Base-by-base conservation (phyloP, 805 yeast genomes). In the Candida sithepensis region DNA sequence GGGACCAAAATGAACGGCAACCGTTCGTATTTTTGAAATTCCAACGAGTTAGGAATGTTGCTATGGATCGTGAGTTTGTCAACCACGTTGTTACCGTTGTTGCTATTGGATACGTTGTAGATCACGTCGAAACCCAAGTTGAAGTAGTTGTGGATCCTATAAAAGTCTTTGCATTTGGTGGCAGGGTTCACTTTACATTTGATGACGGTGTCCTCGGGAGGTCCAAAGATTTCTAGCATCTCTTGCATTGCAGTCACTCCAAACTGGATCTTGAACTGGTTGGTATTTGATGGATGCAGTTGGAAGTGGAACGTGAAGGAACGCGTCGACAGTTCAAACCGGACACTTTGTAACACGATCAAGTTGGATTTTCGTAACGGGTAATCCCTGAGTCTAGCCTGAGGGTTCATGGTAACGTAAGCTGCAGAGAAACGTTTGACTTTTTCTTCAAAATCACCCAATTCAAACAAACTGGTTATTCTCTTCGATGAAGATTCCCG, bases 71-170 rank as follows among this genome's bases (percentile, higher is more conserved):
- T 67, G 3, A 81, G 49, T 49, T 79, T 80, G 34, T 65, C 66
- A 18, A 80, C 63, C 1, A 66, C 58, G 3, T 77, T 54, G 4
- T 54, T 48, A 9, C 59, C 73, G 20, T 62, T 57, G 8, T 45
- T 43, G 10, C 46, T 44, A 3, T 23, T 21, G 9, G 60, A 57
- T 32, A 76, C 63, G 36, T 73, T 72, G 59, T 78, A 81, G 21
- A 80, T 60, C 8, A 80, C 59, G 58, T 81, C 87, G 37, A 80
- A 61, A 0, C 87, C 87, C 52, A 59, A 68, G 20, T 69, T 59
- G 59, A 73, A 81, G 58, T 81, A 81, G 56, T 81, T 81, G 60
- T 81, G 85, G 52, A 80, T 76, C 42, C 74, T 53, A 41, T 47
- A 49, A 9, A 47, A 34, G 23, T 43, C 36, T n/a, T 48, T 34